Evolutionary conservation across 768 basidiomycete genomes (phyloP).

Genomic region (Mycena rosella): DNA sequence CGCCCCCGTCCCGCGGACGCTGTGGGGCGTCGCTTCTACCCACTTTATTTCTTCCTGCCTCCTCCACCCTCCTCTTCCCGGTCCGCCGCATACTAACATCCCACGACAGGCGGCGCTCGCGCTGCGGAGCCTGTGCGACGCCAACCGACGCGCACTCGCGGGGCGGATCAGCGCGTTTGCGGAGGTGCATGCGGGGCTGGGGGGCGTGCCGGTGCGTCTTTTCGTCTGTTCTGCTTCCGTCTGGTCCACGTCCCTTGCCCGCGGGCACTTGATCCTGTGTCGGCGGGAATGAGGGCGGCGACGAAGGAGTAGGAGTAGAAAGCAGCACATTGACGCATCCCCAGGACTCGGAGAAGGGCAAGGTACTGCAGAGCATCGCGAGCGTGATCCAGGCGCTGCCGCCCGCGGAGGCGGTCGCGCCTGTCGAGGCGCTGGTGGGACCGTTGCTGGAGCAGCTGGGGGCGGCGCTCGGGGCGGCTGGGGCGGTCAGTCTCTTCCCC

Average conservation of each 20-base stretch:
- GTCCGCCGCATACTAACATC: constrained; percentile 69
- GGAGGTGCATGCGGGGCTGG: constrained; percentile 82
- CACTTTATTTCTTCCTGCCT: background rate
- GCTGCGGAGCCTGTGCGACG: constrained; percentile 89
- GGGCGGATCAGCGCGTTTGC: constrained; percentile 89
- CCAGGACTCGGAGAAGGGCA: constrained; percentile 88
- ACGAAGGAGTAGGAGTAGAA: background rate
- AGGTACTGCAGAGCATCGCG: constrained; percentile 92
- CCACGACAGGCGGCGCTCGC: constrained; percentile 79
- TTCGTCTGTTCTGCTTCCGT: background rate
- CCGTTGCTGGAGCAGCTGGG: constrained; percentile 80
- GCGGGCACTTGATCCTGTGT: no score
- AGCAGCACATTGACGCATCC: background rate
- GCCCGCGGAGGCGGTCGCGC: constrained; percentile 80
- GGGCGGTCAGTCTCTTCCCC: constrained; percentile 55
- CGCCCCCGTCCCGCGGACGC: no score
- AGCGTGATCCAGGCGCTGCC: constrained; percentile 94
- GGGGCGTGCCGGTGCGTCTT: constrained; percentile 73
- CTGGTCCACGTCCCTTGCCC: no score
- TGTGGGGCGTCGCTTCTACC: no score
- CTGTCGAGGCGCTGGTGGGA: constrained; percentile 82
- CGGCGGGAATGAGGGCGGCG: no score
- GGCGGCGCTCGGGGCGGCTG: constrained; percentile 68
- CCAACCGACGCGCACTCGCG: constrained; percentile 87
- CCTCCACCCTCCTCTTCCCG: background rate